Evolutionary conservation across 371 early-diverging fungal genomes (phyloP), one percentile per base, ranked within the genome.

Genomic region (Fennellomyces sp.): DNA sequence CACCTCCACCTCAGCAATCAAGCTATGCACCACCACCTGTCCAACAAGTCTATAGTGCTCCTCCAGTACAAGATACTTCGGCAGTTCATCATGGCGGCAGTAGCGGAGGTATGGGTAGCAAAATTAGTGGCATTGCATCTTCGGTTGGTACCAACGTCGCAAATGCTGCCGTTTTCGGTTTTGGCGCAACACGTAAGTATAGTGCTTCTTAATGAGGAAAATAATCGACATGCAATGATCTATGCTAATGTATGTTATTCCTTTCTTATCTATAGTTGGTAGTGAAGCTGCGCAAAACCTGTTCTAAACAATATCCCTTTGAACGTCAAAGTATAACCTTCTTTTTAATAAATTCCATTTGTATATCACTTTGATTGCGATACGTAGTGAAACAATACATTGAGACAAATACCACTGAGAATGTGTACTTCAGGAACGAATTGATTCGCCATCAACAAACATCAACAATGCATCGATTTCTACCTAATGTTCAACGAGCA

Each of bases 141-240:
- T n/a, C 10, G 8, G 45, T 45, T 5, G 45, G 45, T 12, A 5
- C 21, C 1, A 45, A 45, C n/a, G n/a, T 45, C 23, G 45, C 45
- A 45, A 45, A 45, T 45, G 72, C 71, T 33, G 78, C 78, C 28
- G 72, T 72, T 11, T 72, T 68, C 68, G 78, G 78, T 12, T 77
- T 77, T n/a, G 78, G 78, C 45, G 60, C 31, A 21, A 52, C 45
- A 60, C 30, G 60, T 60, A 52, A 60, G 45, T 52, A 13, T 23
- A 15, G 2, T 47, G 3, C 21, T 7, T 12, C 15, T 2, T 21
- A n/a, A n/a, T n/a, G n/a, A n/a, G n/a, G n/a, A n/a, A n/a, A n/a
- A n/a, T n/a, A n/a, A n/a, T n/a, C n/a, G n/a, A n/a, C n/a, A n/a
- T n/a, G n/a, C n/a, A n/a, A n/a, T n/a, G n/a, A n/a, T n/a, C n/a